phyloP scores from a whole-genome alignment of 2,329 filamentous ascomycete species.

The Hymenoscyphus linearis region DNA sequence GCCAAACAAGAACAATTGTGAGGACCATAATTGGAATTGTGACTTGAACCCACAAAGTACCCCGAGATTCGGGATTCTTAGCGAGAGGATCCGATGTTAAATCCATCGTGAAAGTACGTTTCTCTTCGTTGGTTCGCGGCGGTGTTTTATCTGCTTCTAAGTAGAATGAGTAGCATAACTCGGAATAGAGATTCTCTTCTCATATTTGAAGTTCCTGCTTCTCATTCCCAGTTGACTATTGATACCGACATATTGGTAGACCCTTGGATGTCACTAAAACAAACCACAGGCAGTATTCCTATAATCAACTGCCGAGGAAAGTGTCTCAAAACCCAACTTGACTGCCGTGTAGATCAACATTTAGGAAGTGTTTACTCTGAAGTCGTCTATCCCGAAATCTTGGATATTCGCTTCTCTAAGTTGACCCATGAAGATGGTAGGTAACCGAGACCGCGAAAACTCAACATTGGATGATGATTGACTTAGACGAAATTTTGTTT shows the following conservation, averaged over 20 bases:
- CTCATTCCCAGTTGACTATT: neutral
- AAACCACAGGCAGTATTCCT: neutral
- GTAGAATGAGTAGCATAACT: neutral
- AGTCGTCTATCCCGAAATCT: neutral
- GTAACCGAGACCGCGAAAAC: neutral
- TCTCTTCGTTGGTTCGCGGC: neutral
- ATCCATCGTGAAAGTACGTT: neutral
- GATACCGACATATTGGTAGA: neutral
- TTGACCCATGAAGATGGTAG: neutral
- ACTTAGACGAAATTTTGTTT: neutral
- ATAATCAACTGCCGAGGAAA: neutral
- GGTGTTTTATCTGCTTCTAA: neutral
- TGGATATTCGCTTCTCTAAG: neutral
- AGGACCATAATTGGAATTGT: conserved; percentile 14
- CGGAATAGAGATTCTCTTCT: neutral
- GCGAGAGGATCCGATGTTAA: conserved; percentile 2
- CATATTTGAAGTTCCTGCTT: neutral
- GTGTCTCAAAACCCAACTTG: neutral
- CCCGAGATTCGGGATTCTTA: conserved; percentile 1
- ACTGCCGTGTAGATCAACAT: neutral
- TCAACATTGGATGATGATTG: neutral
- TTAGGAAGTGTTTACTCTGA: neutral
- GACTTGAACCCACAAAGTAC: conserved; percentile 9
- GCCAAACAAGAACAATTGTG: conserved; percentile 7
- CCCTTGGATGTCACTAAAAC: neutral